phyloP scores from a whole-genome alignment of 2,329 filamentous ascomycete species.

The Claviceps capensis region DNA sequence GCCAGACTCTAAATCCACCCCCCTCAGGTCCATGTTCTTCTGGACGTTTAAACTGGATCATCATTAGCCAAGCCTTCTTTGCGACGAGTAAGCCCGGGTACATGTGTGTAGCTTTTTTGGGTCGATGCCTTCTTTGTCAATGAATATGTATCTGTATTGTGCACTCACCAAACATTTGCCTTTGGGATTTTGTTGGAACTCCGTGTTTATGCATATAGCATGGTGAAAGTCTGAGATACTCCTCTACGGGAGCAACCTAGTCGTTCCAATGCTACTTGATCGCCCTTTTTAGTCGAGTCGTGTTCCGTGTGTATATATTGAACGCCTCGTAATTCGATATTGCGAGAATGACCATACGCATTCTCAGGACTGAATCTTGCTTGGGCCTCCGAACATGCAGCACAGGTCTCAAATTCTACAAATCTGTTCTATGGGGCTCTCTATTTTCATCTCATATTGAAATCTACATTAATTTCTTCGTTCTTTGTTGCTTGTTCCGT shows the following conservation, averaged over 20 bases:
- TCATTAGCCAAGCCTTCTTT: neutral
- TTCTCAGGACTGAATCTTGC: neutral
- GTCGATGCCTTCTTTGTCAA: slow-evolving; percentile 6
- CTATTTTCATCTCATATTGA: neutral
- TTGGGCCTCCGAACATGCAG: neutral
- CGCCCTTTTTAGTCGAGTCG: neutral
- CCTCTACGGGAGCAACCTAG: slow-evolving; percentile 7
- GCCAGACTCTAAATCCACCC: neutral
- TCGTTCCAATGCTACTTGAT: neutral
- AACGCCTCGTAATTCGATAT: neutral
- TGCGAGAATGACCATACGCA: neutral
- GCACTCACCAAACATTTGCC: slow-evolving; percentile 11
- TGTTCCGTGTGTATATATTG: slow-evolving; percentile 4
- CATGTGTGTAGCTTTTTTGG: neutral
- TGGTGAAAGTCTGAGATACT: slow-evolving; percentile 11
- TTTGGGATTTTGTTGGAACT: slow-evolving; percentile 20
- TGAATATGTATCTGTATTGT: slow-evolving; percentile 6
- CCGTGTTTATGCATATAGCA: slow-evolving; percentile 23
- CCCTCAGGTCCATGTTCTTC: slow-evolving; percentile 2
- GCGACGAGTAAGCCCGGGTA: neutral
- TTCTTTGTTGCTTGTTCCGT: neutral
- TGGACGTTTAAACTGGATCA: neutral
- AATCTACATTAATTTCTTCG: neutral
- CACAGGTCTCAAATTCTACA: neutral
- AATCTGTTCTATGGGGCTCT: neutral